Percentiles rank a stretch among this genome's conserved stretches.
phyloP scores from a whole-genome alignment of 768 basidiomycete species.

The Pleurotus cornucopiae region DNA sequence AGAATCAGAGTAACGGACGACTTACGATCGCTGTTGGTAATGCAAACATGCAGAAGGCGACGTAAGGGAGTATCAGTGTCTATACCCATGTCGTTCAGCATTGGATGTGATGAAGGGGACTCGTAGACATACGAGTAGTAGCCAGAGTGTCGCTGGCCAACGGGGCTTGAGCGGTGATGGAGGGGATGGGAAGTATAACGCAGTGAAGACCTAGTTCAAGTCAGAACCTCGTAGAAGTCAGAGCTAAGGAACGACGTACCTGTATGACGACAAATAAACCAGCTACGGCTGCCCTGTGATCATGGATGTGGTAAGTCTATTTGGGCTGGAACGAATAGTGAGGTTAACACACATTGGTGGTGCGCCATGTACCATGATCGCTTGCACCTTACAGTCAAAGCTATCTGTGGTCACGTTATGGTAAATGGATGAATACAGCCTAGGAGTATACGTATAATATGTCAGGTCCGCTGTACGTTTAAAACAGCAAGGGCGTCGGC shows the following conservation, averaged over 20 bases:
- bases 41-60: conserved; percentile 38
- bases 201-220: background rate
- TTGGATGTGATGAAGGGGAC: background rate
- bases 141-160: conserved; percentile 8
- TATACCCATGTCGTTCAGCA: conserved; percentile 7
- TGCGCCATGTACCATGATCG: conserved; percentile 47
- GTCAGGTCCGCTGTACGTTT: background rate
- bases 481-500: conserved; percentile 15
- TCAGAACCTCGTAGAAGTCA: background rate
- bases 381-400: conserved; percentile 44
- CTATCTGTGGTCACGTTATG: conserved; percentile 17
- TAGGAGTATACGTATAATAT: conserved; percentile 3
- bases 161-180: conserved; percentile 2
- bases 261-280: conserved; percentile 38
- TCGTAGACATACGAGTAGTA: conserved; percentile 12
- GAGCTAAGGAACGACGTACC: conserved; percentile 17
- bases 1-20: conserved; percentile 18
- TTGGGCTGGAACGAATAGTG: conserved; percentile 1
- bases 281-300: conserved; percentile 35
- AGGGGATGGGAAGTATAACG: background rate
- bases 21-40: conserved; percentile 23
- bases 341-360: conserved; percentile 43
- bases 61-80: conserved; percentile 26
- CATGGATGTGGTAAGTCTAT: background rate
- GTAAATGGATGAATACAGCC: conserved; percentile 12